These are phyloP conservation scores for Domatiomyces catenatus DNA, from an alignment of 2,329 filamentous ascomycete species.

Conservation along the genomic window DNA sequence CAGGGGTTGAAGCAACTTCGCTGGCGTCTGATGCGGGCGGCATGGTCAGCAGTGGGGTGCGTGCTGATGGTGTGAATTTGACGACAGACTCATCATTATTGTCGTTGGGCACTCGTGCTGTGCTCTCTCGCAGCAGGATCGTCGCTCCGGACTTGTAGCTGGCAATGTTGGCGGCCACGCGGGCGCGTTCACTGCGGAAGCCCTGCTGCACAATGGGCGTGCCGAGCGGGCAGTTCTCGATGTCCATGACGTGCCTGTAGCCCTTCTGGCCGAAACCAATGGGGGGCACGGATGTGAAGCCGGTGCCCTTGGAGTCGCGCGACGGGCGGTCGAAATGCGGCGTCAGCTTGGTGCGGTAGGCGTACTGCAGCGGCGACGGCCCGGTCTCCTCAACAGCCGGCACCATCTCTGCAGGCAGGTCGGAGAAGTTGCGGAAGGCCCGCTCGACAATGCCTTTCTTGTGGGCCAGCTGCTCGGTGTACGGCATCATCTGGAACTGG, in stretches of 20 bases:
- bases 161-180: conserved; percentile 53
- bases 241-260: conserved; percentile 66
- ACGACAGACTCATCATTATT: not conserved
- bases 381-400: conserved; percentile 72
- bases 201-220: conserved; percentile 72
- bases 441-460: conserved; percentile 81
- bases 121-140: conserved; percentile 75
- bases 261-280: conserved; percentile 88
- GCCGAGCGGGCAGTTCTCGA: conserved; percentile 92
- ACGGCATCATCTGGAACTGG: conserved; percentile 94
- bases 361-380: conserved; percentile 76
- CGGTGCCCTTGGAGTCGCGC: conserved; percentile 32
- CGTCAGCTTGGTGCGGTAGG: conserved; percentile 90
- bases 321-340: conserved; percentile 82
- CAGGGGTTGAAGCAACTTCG: not conserved
- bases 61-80: conserved; percentile 3
- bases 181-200: conserved; percentile 60
- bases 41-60: conserved; percentile 15
- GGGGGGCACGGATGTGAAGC: conserved; percentile 51
- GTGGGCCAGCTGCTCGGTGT: conserved; percentile 66
- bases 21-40: not conserved
- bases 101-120: conserved; percentile 35
- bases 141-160: conserved; percentile 73
- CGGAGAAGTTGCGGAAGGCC: conserved; percentile 81
- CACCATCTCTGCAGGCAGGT: conserved; percentile 57